A percentile compares a stretch with the other conserved stretches of the same genome.
Conservation (phyloP, 345 rosid species). For the Leavenworthia alabamica region DNA sequence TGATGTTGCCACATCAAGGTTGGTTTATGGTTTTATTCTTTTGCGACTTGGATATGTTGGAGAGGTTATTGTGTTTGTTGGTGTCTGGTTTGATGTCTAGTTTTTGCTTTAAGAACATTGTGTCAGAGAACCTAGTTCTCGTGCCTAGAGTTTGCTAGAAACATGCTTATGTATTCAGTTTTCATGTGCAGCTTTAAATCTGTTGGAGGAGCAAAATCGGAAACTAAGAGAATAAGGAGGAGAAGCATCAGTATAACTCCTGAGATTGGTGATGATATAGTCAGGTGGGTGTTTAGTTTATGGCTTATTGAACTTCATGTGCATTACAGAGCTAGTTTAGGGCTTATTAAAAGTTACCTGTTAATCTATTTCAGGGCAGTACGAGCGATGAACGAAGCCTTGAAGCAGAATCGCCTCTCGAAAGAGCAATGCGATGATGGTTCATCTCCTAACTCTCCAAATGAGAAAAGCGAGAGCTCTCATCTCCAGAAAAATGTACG, state of each 20-base stretch:
- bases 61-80: background rate
- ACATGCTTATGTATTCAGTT: slow-evolving; percentile 12
- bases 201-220: slow-evolving; percentile 71
- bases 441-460: slow-evolving; percentile 43
- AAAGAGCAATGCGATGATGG: slow-evolving; percentile 51
- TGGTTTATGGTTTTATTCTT: background rate
- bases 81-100: slow-evolving; percentile 14
- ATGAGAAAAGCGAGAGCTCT: slow-evolving; percentile 37
- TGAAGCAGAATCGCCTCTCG: slow-evolving; percentile 84
- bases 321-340: background rate
- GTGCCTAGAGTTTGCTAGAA: slow-evolving; percentile 2
- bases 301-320: slow-evolving; percentile 4
- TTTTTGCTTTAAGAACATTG: background rate
- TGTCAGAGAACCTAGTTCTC: slow-evolving; percentile 1
- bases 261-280: slow-evolving; percentile 96
- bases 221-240: slow-evolving; percentile 82
- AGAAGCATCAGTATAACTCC: slow-evolving; percentile 98
- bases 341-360: background rate
- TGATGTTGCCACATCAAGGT: slow-evolving; percentile 73
- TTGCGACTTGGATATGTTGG: background rate
- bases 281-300: slow-evolving; percentile 56
- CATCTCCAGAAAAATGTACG: slow-evolving; percentile 59
- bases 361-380: slow-evolving; percentile 74
- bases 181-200: slow-evolving; percentile 49
- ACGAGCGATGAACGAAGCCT: slow-evolving; percentile 84